Conservation (phyloP, 176 grass and related monocot genomes). For the Aegilops longissima region DNA sequence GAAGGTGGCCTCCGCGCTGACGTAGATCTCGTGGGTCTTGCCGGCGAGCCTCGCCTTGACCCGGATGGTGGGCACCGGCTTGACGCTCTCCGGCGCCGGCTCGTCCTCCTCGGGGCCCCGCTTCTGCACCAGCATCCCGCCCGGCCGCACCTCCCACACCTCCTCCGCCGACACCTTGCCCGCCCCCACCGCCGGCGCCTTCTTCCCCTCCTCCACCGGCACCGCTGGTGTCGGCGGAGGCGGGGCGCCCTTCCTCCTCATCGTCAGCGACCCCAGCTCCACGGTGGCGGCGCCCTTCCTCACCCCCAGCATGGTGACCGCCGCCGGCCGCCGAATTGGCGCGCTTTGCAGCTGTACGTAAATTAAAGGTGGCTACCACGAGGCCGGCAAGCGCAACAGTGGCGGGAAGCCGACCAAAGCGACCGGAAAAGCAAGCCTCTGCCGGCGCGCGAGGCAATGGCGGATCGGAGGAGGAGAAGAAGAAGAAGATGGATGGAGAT, state of each 20-base stretch:
- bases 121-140: constrained; percentile 98
- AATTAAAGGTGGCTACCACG: not conserved
- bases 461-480: not conserved
- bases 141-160: constrained; percentile 89
- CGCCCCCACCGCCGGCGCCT: not conserved
- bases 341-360: not conserved
- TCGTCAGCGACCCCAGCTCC: constrained; percentile 34
- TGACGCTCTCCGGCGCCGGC: constrained; percentile 26
- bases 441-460: not conserved
- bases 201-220: not conserved
- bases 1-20: constrained; percentile 81
- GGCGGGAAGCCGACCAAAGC: constrained; percentile 7
- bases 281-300: constrained; percentile 34
- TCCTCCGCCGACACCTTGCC: constrained; percentile 56
- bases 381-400: constrained; percentile 13
- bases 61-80: constrained; percentile 76
- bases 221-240: not conserved
- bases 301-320: constrained; percentile 38
- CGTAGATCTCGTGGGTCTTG: constrained; percentile 90
- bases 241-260: constrained; percentile 11
- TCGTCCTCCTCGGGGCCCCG: constrained; percentile 45
- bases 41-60: constrained; percentile 82
- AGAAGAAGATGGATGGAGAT: not conserved
- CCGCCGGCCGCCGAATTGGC: not conserved
- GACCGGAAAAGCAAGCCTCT: not conserved